Conservation (phyloP, 805 yeast genomes). For the Candida succiphila region DNA sequence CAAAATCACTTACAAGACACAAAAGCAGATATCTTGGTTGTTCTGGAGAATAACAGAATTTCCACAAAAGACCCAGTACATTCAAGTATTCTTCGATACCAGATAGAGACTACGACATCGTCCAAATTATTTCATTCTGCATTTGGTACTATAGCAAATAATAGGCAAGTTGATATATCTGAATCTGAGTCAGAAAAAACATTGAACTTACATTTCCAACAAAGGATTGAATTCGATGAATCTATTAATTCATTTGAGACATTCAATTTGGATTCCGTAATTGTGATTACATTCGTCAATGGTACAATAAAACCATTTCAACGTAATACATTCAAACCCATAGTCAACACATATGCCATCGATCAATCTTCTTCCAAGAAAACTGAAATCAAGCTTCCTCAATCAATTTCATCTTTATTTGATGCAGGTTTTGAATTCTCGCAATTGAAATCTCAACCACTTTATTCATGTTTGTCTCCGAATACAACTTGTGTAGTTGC, state of each 20-base stretch:
- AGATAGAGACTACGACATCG: constrained; percentile 9
- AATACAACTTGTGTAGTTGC: constrained; percentile 32
- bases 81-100: constrained; percentile 17
- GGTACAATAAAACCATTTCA: constrained; percentile 39
- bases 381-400: constrained; percentile 16
- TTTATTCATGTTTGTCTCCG: constrained; percentile 37
- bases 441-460: constrained; percentile 20
- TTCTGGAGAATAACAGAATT: constrained; percentile 25
- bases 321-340: constrained; percentile 20
- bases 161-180: constrained; percentile 7
- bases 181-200: not conserved
- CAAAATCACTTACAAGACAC: constrained; percentile 33
- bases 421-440: constrained; percentile 50
- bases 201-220: constrained; percentile 7
- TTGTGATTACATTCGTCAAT: constrained; percentile 28
- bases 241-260: constrained; percentile 19
- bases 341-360: constrained; percentile 6
- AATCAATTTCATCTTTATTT: constrained; percentile 28
- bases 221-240: constrained; percentile 16
- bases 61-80: constrained; percentile 5
- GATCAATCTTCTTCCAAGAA: constrained; percentile 1
- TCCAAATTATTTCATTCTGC: constrained; percentile 12
- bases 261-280: constrained; percentile 27
- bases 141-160: constrained; percentile 14
- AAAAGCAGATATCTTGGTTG: constrained; percentile 34